These are phyloP conservation scores for Rhizodiscina lignyota DNA, from an alignment of 495 filamentous ascomycete genomes.

Conservation along the genomic window DNA sequence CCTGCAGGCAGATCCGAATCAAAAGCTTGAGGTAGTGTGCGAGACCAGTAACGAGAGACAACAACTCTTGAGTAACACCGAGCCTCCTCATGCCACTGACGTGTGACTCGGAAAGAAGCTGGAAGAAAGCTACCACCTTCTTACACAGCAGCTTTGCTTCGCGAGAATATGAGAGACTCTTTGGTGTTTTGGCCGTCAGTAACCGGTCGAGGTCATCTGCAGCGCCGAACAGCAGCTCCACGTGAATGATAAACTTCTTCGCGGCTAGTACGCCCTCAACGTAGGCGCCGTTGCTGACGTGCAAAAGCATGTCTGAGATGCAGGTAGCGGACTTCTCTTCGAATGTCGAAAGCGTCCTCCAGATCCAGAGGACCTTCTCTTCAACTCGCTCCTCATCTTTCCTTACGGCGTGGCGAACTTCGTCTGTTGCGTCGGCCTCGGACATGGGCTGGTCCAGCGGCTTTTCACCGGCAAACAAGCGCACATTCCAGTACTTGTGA, in stretches of 20 bases:
- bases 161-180: conserved; percentile 80
- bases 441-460: conserved; percentile 17
- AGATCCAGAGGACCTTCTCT: conserved; percentile 93
- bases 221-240: conserved; percentile 80
- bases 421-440: conserved; percentile 49
- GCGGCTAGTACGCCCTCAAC: conserved; percentile 88
- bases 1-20: conserved; percentile 91
- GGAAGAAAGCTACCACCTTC: conserved; percentile 97
- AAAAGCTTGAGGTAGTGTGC: conserved; percentile 97
- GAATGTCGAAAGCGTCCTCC: conserved; percentile 92
- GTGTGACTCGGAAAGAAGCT: conserved; percentile 79
- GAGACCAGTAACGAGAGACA: conserved; percentile 88
- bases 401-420: conserved; percentile 57
- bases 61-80: conserved; percentile 90
- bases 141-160: conserved; percentile 98
- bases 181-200: conserved; percentile 51
- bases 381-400: conserved; percentile 90
- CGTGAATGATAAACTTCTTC: conserved; percentile 92
- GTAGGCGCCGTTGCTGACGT: conserved; percentile 96
- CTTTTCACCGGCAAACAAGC: conserved; percentile 39
- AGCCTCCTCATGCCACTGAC: conserved; percentile 71
- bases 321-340: conserved; percentile 96
- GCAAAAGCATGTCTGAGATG: conserved; percentile 97
- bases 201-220: conserved; percentile 68
- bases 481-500: conserved; percentile 99